Percentiles rank a stretch among this genome's conserved stretches.
These are phyloP conservation scores for Diaporthe eres DNA, from an alignment of 2,329 filamentous ascomycete genomes.

Conservation along the genomic window DNA sequence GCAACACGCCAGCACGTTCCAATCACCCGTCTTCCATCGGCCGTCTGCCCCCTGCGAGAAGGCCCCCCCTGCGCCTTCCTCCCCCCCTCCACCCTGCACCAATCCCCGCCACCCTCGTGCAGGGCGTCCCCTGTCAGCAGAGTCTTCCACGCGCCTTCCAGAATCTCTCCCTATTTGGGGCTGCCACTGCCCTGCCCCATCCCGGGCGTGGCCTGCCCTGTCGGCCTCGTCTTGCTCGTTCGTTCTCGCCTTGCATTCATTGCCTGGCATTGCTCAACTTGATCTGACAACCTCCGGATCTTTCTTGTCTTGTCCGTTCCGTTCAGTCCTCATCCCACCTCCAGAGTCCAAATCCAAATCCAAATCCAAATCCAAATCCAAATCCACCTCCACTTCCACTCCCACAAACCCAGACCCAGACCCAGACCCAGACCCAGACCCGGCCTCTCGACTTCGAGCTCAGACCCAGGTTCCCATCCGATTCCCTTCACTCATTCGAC, in stretches of 20 bases:
- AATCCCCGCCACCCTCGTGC: neutral
- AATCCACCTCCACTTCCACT: neutral
- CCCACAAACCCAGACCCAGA: no score
- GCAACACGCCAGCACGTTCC: conserved; percentile 19
- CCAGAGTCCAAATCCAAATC: neutral
- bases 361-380: neutral
- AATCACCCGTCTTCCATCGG: conserved; percentile 15
- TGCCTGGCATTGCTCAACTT: neutral
- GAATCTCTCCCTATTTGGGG: conserved; percentile 39
- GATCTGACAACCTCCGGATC: neutral
- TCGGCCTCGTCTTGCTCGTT: conserved; percentile 10
- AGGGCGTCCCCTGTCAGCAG: conserved; percentile 36
- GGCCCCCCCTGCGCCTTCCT: neutral
- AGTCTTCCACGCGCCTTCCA: conserved; percentile 41
- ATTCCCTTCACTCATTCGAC: neutral
- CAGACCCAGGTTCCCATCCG: neutral
- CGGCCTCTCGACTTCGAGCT: no score
- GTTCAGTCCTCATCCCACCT: neutral
- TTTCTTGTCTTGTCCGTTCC: neutral
- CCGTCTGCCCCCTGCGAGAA: neutral
- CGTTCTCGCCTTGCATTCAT: conserved; percentile 11
- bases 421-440: no score
- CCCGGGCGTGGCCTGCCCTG: conserved; percentile 10
- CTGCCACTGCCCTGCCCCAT: conserved; percentile 18
- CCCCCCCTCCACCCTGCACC: neutral